Evolutionary conservation across 2,329 filamentous ascomycete species (phyloP), one percentile per base, ranked within the genome.

Genomic region (Neoascochyta sp.): DNA sequence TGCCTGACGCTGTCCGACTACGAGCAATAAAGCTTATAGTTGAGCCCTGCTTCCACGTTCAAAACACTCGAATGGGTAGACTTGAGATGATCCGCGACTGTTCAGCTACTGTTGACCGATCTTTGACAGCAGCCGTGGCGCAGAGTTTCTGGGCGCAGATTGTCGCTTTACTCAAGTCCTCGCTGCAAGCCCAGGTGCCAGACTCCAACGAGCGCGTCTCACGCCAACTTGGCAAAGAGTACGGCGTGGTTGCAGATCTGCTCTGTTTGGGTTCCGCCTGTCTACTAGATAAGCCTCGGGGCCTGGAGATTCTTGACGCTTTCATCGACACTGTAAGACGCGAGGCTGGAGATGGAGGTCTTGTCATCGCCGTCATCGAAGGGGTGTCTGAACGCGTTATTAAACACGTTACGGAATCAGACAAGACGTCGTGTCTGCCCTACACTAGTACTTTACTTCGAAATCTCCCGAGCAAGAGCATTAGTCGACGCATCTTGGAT

Each of bases 301-400:
- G 54, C 4, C 36, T 43, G 11, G 40, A 55, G 7, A 65, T 90
- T 1, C 77, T 86, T 29, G 65, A 73, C 7, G 60, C 69, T 1
- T 63, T 86, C 7, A 66, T 75, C 3, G 62, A 70, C 7, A 74
- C 76, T 29, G 74, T 81, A 5, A 72, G 69, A 11, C 34, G 29
- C 14, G 79, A 86, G 41, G 75, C 75, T 29, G 84, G 86, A 3
- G 79, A 86, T 39, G 74, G 76, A 10, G 81, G 78, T 5, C 71
- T 81, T 22, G 75, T 80, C 4, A 68, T 84, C 27, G 74, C 76
- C 14, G 70, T 87, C 2, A 68, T 89, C 21, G 86, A 93, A 39
- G 83, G 82, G 1, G 50, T 92, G 3, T 76, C 84, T 0, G 80
- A 58, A 54, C 26, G 36, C 15, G 28, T 60, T 10, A 24, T 58